Conservation (phyloP, 2,329 filamentous ascomycete genomes). For the Colletotrichum limetticola region DNA sequence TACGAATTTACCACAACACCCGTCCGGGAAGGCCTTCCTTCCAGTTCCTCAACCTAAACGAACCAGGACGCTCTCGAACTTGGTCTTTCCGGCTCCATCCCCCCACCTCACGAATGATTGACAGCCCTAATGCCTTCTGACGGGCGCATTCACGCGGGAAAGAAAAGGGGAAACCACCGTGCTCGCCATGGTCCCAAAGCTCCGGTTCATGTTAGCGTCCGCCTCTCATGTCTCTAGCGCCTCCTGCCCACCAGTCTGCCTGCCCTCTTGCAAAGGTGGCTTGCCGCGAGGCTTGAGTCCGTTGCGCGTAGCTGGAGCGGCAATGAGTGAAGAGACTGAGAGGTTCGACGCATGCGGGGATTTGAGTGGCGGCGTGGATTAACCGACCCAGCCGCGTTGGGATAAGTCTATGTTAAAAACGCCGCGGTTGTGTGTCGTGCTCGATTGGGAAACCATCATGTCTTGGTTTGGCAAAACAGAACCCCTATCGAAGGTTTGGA, state of each 20-base stretch:
- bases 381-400: background rate
- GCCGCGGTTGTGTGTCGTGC: background rate
- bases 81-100: background rate
- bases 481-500: background rate
- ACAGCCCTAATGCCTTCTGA: background rate
- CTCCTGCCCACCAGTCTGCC: background rate
- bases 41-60: background rate
- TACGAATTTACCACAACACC: too few relatives aligned
- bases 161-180: background rate
- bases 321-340: too few relatives aligned
- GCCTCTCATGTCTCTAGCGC: background rate
- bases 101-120: background rate
- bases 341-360: background rate
- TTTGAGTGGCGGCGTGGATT: background rate
- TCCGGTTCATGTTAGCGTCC: background rate
- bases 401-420: background rate
- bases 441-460: background rate
- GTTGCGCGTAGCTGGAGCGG: background rate
- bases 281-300: background rate
- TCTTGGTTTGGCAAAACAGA: background rate
- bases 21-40: background rate
- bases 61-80: background rate
- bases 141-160: background rate
- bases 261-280: background rate
- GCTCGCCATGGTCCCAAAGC: background rate